Evolutionary conservation across 805 yeast genomes (phyloP), one percentile per base, ranked within the genome.

Genomic region (Starmera quercuum): DNA sequence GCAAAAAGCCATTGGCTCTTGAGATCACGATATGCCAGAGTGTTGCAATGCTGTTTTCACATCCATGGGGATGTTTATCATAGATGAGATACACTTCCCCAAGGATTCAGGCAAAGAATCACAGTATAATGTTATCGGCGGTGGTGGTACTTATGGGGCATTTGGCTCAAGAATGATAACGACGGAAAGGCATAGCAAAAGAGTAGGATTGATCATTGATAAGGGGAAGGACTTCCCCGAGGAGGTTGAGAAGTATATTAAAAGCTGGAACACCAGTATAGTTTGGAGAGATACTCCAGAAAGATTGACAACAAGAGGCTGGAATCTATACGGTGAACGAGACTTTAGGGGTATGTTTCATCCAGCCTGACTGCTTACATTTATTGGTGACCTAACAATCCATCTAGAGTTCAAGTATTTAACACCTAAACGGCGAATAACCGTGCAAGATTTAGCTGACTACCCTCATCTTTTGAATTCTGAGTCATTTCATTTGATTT

Each of bases 51-150:
- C 48, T 20, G 34, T 70, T 8, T 71, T 84, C 48, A 67, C 81
- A 15, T 71, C 94, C 1, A 63, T 83, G 63, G 97, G 96, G 30
- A 80, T 88, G 85, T 82, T 86, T 58, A 86, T 90, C 47, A 70
- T 88, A 13, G 97, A 88, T 55, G 95, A 85, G 42, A 84, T 87
- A 44, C 77, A 73, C 36, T 77, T 73, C 47, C 68, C 73, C 0
- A 52, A 56, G 32, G 44, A 55, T 34, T 42, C 58, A 41, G 32
- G 59, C 37, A 35, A 65, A 43, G 41, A 37, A 26, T 46, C 59
- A 17, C 64, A 61, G 42, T 53, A 46, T 40, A 54, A 83, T 51
- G 66, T 88, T 7, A 64, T 84, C 30, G 97, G 97, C 1, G 97
- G 97, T 2, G 97, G 88, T 2, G 96, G 95, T 0, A 73, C 90